These are phyloP conservation scores for Aspergillus caelatus DNA, from an alignment of 2,329 filamentous ascomycete species.

Conservation along the genomic window DNA sequence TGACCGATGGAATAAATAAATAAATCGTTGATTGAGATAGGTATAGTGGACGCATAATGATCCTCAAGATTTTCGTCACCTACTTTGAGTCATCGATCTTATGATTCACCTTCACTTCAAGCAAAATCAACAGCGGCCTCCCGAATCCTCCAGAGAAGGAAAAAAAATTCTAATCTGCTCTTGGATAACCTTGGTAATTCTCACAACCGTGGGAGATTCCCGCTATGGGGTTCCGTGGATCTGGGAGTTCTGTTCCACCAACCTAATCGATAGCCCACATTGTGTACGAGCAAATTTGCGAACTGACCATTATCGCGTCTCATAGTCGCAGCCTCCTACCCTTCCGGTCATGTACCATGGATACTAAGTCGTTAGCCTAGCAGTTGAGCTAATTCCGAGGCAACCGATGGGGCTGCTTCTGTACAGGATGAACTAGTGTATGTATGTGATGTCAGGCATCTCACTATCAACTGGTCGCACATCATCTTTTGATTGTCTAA, in stretches of 20 bases:
- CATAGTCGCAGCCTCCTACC: slow-evolving; percentile 7
- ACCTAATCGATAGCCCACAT: slow-evolving; percentile 21
- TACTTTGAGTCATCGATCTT: background rate
- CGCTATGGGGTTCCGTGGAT: slow-evolving; percentile 23
- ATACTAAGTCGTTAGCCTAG: background rate
- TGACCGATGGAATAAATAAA: background rate
- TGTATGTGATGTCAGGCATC: slow-evolving; percentile 19
- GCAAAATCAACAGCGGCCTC: background rate
- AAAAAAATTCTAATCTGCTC: background rate
- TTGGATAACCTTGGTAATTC: background rate
- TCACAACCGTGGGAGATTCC: slow-evolving; percentile 23
- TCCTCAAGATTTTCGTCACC: background rate
- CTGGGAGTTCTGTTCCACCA: slow-evolving; percentile 19
- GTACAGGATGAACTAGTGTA: slow-evolving; percentile 1
- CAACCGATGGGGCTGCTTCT: background rate
- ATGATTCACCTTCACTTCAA: background rate
- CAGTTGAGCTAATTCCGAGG: background rate
- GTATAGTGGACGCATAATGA: background rate
- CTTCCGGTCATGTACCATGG: slow-evolving; percentile 12
- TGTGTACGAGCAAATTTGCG: slow-evolving; percentile 8
- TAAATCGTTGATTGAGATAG: background rate
- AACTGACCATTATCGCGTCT: slow-evolving; percentile 6
- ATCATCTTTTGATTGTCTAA: background rate
- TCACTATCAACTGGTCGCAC: slow-evolving; percentile 5
- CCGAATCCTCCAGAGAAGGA: background rate